Percentiles rank a stretch among this genome's conserved stretches.
Evolutionary conservation across 331 rosid species (phyloP).

Genomic region (Acacia concinna): DNA sequence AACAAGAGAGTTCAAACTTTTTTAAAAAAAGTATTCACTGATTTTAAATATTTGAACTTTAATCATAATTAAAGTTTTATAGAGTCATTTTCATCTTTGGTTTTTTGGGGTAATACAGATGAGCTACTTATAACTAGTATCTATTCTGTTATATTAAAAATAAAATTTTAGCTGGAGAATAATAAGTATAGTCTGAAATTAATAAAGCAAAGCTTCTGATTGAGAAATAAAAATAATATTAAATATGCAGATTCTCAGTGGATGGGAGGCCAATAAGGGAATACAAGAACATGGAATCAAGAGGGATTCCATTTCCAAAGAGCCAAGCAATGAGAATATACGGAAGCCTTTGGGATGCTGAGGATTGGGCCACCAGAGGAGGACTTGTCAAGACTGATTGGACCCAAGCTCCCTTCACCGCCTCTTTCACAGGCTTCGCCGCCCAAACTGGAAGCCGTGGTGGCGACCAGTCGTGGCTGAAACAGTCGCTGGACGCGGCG

Average conservation of each 20-base stretch:
- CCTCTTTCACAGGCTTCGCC: conserved; percentile 55
- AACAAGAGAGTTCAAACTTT: too few relatives aligned
- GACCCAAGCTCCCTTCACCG: conserved; percentile 61
- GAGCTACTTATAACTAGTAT: neutral
- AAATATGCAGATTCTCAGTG: conserved; percentile 45
- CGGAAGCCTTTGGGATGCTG: conserved; percentile 68
- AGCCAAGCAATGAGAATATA: conserved; percentile 58
- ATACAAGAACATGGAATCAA: conserved; percentile 61
- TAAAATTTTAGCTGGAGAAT: neutral
- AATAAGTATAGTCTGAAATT: neutral
- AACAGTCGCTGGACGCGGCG: conserved; percentile 39
- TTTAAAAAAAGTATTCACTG: too few relatives aligned
- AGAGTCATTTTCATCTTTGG: neutral
- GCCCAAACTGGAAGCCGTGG: conserved; percentile 34
- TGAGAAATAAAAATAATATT: too few relatives aligned
- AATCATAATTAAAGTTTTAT: neutral
- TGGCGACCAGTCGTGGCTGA: conserved; percentile 37
- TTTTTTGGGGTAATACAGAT: neutral
- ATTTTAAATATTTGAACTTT: neutral
- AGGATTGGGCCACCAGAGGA: conserved; percentile 73
- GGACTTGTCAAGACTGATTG: conserved; percentile 70
- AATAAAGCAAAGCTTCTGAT: too few relatives aligned
- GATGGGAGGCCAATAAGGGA: conserved; percentile 66
- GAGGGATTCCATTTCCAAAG: conserved; percentile 53
- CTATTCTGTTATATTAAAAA: neutral